Conservation (phyloP, 2,329 filamentous ascomycete species). For the Fusarium annulatum region DNA sequence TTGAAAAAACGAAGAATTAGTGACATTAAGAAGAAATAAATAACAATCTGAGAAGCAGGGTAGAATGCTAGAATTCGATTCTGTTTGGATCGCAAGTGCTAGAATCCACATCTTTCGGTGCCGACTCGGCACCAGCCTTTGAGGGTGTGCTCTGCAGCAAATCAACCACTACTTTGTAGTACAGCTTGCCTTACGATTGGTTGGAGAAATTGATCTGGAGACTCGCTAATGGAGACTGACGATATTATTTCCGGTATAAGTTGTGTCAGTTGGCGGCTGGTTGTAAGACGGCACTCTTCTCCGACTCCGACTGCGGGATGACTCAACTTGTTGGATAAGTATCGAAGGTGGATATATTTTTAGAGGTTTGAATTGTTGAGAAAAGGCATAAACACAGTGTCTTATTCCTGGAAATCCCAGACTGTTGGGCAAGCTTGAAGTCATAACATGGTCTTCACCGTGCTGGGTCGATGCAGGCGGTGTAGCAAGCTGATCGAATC, state of each 20-base stretch:
- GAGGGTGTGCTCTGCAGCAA: background rate
- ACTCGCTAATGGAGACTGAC: background rate
- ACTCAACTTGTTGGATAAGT: background rate
- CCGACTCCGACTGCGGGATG: background rate
- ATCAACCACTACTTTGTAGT: background rate
- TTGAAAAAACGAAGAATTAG: background rate
- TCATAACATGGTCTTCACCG: background rate
- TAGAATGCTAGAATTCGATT: conserved; percentile 8
- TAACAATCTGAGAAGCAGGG: conserved; percentile 5
- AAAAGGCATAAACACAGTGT: background rate
- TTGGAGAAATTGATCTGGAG: background rate
- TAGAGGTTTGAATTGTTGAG: background rate
- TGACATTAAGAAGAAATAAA: conserved; percentile 15
- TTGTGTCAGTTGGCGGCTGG: background rate
- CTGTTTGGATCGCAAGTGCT: conserved; percentile 13
- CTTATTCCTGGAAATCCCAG: no score
- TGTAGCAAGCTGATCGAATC: background rate
- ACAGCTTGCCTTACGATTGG: background rate
- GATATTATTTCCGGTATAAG: conserved; percentile 2
- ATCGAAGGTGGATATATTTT: background rate
- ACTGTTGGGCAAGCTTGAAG: background rate
- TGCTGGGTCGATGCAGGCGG: background rate
- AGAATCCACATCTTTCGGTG: conserved; percentile 20
- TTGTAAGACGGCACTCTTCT: background rate
- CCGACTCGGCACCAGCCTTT: conserved; percentile 26